Evolutionary conservation across 1,284 basidiomycete species (phyloP).

Genomic region (Hypsizygus ulmarius): DNA sequence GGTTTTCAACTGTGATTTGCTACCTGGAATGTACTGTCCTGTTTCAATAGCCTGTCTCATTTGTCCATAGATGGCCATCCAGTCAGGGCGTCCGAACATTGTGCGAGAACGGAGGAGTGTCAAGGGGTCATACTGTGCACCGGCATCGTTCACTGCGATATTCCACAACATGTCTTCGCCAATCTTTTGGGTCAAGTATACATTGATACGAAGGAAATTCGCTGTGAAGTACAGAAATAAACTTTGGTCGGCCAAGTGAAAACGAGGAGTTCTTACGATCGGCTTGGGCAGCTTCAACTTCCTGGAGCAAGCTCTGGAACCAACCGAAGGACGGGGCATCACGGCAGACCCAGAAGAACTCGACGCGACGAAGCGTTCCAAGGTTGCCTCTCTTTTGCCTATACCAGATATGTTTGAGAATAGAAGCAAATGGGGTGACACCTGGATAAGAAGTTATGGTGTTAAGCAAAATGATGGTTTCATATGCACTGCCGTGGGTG

Average conservation of each 20-base stretch:
- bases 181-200: conserved; percentile 87
- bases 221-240: conserved; percentile 41
- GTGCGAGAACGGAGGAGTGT: conserved; percentile 83
- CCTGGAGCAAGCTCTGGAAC: conserved; percentile 85
- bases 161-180: conserved; percentile 86
- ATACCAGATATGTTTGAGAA: conserved; percentile 93
- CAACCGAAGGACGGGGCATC: conserved; percentile 89
- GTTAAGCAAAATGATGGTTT: not conserved
- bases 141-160: conserved; percentile 84
- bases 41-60: conserved; percentile 73
- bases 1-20: conserved; percentile 73
- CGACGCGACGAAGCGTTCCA: conserved; percentile 77
- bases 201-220: conserved; percentile 86
- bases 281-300: conserved; percentile 81
- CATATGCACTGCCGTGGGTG: conserved; percentile 1
- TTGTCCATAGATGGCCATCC: conserved; percentile 72
- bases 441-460: conserved; percentile 35
- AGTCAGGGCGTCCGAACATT: conserved; percentile 87
- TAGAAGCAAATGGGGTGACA: conserved; percentile 88
- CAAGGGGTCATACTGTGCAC: conserved; percentile 78
- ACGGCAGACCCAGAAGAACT: conserved; percentile 91
- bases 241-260: not conserved
- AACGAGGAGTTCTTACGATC: conserved; percentile 59
- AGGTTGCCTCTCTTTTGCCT: conserved; percentile 74
- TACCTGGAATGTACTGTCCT: conserved; percentile 77